Evolutionary conservation across 2,329 filamentous ascomycete species (phyloP).

Genomic region (Cladosporium sp.): DNA sequence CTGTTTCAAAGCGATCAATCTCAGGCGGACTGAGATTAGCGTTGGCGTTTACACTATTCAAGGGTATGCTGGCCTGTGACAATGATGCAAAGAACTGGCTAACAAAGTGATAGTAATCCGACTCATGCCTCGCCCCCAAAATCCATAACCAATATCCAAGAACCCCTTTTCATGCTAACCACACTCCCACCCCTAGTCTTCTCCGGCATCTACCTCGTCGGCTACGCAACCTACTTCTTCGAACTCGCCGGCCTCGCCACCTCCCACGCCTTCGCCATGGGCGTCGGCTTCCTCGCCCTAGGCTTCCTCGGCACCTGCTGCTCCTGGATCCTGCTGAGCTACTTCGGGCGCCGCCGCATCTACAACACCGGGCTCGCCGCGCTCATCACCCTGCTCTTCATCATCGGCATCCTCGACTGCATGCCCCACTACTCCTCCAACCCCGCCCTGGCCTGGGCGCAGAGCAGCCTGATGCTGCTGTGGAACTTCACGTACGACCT

Average conservation of each 20-base stretch:
- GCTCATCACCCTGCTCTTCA: conserved; percentile 31
- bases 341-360: conserved; percentile 35
- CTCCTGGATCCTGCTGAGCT: conserved; percentile 36
- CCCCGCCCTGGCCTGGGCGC: conserved; percentile 33
- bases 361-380: conserved; percentile 34
- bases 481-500: conserved; percentile 34
- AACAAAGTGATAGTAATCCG: background rate
- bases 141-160: background rate
- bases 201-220: conserved; percentile 38
- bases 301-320: conserved; percentile 38
- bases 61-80: background rate
- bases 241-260: conserved; percentile 37
- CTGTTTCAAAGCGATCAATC: conserved; percentile 38
- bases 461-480: conserved; percentile 34
- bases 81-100: background rate
- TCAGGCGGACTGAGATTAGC: conserved; percentile 39
- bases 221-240: conserved; percentile 45
- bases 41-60: conserved; percentile 40
- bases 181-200: conserved; percentile 22
- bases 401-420: conserved; percentile 36
- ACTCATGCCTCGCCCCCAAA: background rate
- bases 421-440: conserved; percentile 25
- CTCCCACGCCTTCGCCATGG: conserved; percentile 36
- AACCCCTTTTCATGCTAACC: background rate
- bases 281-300: conserved; percentile 36